Evolutionary conservation across 2,329 filamentous ascomycete genomes (phyloP).

Genomic region (Ophiostoma quercus): DNA sequence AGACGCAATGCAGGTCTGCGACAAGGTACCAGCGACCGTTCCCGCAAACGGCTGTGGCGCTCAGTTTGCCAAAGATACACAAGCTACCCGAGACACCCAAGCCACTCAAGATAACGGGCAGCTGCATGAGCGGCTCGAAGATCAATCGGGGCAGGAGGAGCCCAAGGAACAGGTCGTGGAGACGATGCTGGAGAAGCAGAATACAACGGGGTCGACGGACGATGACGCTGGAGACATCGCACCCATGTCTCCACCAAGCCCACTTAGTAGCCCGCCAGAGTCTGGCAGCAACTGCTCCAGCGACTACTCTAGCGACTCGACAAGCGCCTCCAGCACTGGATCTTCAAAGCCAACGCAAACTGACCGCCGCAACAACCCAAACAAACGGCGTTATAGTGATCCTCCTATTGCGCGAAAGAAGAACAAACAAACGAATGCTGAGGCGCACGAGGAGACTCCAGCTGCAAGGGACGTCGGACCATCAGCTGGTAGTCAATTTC

Average conservation of each 20-base stretch:
- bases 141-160: not conserved
- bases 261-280: not conserved
- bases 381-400: not conserved
- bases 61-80: not conserved
- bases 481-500: not conserved
- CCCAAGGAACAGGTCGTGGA: too few species aligned
- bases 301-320: not conserved
- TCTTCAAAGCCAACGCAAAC: not conserved
- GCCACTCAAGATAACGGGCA: not conserved
- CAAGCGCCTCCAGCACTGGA: not conserved
- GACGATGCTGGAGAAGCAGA: not conserved
- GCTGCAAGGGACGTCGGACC: not conserved
- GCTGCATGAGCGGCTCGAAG: not conserved
- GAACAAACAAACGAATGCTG: not conserved
- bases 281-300: not conserved
- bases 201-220: not conserved
- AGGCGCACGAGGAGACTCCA: not conserved
- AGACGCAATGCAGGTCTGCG: not conserved
- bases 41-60: not conserved
- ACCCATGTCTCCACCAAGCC: not conserved
- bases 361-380: not conserved
- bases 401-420: not conserved
- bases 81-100: not conserved
- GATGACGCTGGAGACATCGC: not conserved
- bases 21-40: not conserved